Evolutionary conservation across 345 rosid genomes (phyloP).

Genomic region (Hevea brasiliensis): DNA sequence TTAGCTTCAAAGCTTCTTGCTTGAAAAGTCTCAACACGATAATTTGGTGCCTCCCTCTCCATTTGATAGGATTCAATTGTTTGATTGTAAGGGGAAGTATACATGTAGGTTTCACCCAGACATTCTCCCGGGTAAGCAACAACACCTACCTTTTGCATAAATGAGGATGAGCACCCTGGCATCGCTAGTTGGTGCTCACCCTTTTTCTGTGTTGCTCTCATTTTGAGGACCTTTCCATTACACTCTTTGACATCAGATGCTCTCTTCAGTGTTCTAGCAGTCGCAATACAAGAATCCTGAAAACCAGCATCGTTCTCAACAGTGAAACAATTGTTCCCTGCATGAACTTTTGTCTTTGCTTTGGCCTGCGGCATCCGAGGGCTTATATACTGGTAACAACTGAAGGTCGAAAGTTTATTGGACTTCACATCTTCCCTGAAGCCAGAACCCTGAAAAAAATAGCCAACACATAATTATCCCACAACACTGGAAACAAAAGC

Average conservation of each 20-base stretch:
- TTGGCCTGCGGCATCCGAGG: conserved; percentile 15
- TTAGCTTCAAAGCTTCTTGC: conserved; percentile 33
- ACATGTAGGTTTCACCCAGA: conserved; percentile 18
- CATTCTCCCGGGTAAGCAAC: conserved; percentile 20
- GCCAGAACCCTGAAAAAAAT: conserved; percentile 38
- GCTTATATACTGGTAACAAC: conserved; percentile 23
- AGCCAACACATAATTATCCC: conserved; percentile 20
- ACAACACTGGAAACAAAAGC: neutral
- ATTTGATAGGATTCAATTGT: conserved; percentile 7
- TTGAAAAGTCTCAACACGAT: conserved; percentile 17
- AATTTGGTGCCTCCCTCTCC: conserved; percentile 2
- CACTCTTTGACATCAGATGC: conserved; percentile 35
- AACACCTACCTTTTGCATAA: conserved; percentile 22
- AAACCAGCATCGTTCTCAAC: conserved; percentile 6
- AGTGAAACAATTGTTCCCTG: conserved; percentile 28
- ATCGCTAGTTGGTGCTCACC: conserved; percentile 20
- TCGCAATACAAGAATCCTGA: conserved; percentile 21
- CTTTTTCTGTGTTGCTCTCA: conserved; percentile 27
- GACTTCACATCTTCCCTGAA: conserved; percentile 28
- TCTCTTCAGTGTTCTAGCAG: conserved; percentile 43
- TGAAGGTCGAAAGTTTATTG: conserved; percentile 21
- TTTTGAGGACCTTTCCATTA: conserved; percentile 34
- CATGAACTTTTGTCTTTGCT: conserved; percentile 8
- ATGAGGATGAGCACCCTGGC: conserved; percentile 11
- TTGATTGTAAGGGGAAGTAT: conserved; percentile 9